phyloP scores from a whole-genome alignment of 352 stramenopile genomes.

The Thraustochytrium sp. region DNA sequence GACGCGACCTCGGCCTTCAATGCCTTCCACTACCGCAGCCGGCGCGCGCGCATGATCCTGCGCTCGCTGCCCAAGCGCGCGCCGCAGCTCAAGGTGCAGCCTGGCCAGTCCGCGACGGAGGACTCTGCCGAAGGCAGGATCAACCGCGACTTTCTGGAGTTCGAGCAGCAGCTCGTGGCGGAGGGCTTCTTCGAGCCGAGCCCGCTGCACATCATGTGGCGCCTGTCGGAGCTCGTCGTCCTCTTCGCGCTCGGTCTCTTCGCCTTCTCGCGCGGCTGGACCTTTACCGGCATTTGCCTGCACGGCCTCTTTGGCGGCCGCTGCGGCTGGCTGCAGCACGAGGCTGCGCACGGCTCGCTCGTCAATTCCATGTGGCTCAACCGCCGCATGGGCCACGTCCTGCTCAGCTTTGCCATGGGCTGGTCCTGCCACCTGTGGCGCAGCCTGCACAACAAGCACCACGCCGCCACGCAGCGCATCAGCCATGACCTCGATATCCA shows the following conservation, averaged over 20 bases:
- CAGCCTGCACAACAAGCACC: slow-evolving; percentile 52
- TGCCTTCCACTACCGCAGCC: slow-evolving; percentile 47
- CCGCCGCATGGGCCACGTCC: slow-evolving; percentile 33
- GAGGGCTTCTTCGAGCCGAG: slow-evolving; percentile 49
- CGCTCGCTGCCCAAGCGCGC: slow-evolving; percentile 28
- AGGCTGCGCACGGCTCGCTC: slow-evolving; percentile 51
- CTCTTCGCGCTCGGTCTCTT: slow-evolving; percentile 42
- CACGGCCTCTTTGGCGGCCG: slow-evolving; percentile 43
- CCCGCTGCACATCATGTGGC: slow-evolving; percentile 25
- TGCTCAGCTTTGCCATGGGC: slow-evolving; percentile 50
- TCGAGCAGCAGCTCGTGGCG: slow-evolving; percentile 36
- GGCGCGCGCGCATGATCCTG: slow-evolving; percentile 45
- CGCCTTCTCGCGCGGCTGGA: slow-evolving; percentile 3
- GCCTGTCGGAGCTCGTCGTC: slow-evolving; percentile 41
- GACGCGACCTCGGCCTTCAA: slow-evolving; percentile 47
- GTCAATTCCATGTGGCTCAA: slow-evolving; percentile 39
- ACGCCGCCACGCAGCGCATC: slow-evolving; percentile 50
- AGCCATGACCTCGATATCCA: slow-evolving; percentile 51
- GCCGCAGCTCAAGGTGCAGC: neutral
- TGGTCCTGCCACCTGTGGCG: slow-evolving; percentile 48
- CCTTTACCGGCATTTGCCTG: slow-evolving; percentile 18
- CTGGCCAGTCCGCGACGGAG: neutral
- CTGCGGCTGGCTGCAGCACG: slow-evolving; percentile 53
- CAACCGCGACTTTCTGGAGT: slow-evolving; percentile 36
- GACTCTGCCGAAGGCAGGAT: slow-evolving; percentile 4